Percentiles rank a stretch among this genome's conserved stretches.
Conservation (phyloP, 116 monocot species). For the Cymodocea nodosa region DNA sequence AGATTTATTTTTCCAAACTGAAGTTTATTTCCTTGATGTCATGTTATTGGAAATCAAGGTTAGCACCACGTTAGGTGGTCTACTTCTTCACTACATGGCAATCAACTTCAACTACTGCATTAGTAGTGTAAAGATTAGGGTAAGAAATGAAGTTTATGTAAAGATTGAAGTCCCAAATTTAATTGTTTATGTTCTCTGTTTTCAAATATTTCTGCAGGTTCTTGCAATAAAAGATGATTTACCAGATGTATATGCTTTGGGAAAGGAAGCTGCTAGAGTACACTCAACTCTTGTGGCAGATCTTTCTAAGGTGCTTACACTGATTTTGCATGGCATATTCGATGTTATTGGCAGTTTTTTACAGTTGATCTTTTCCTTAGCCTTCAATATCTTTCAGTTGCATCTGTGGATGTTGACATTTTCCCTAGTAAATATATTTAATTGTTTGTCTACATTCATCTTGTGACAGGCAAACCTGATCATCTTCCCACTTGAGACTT, state of each 20-base stretch:
- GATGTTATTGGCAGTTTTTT: not conserved
- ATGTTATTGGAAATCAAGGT: too few species aligned
- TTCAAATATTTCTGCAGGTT: slow-evolving; percentile 36
- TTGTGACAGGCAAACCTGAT: slow-evolving; percentile 43
- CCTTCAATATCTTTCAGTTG: not conserved
- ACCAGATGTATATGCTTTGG: slow-evolving; percentile 67
- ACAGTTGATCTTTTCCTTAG: not conserved
- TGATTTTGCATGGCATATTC: not conserved
- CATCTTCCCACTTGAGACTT: slow-evolving; percentile 77
- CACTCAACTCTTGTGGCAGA: slow-evolving; percentile 48
- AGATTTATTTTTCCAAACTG: too few species aligned
- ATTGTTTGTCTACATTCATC: not conserved
- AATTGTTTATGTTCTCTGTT: not conserved
- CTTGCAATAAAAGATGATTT: slow-evolving; percentile 77
- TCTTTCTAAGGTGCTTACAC: slow-evolving; percentile 53
- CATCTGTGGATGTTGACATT: not conserved
- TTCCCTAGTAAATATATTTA: not conserved
- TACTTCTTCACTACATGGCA: too few species aligned
- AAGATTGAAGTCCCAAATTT: too few species aligned
- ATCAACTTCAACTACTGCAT: too few species aligned
- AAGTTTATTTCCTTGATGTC: too few species aligned
- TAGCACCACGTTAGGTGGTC: too few species aligned
- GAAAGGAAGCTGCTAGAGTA: slow-evolving; percentile 63
- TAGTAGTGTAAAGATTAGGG: too few species aligned
- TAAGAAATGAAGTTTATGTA: too few species aligned